Evolutionary conservation across 495 filamentous ascomycete genomes (phyloP), one percentile per base, ranked within the genome.

Genomic region (Aspergillus nidulans): DNA sequence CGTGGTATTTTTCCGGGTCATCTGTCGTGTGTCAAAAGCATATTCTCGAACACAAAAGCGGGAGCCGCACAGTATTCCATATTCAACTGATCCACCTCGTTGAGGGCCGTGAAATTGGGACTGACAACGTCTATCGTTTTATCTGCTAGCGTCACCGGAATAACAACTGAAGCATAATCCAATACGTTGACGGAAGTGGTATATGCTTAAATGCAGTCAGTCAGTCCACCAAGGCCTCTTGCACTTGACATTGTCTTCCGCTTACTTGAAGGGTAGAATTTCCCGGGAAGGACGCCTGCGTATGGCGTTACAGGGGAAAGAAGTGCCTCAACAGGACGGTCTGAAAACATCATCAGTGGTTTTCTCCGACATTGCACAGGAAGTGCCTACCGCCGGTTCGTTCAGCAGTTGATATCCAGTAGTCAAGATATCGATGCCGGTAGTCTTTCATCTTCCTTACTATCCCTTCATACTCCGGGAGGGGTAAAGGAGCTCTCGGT

Each of bases 261-360:
- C 49, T 52, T 42, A 52, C 49, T 52, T 13, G 49, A 52, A 16
- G 21, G 36, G 19, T 40, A 38, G 16, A 40, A 52, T 32, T 52
- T 40, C 3, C 49, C 49, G 1, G 49, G 49, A n/a, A 52, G 38
- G 28, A 52, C 49, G 20, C 49, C 49, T 28, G 49, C 49, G 32
- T 52, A 52, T 13, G 49, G 49, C n/a, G 49, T 52, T 12, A 52
- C 49, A 12, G 49, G 49, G 15, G 49, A 52, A 30, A 52, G 30
- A 30, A 52, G 36, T 28, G 38, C 49, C 49, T 52, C 49, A 6
- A 52, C 49, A 6, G 49, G 36, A 26, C 36, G 49, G 20, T 42
- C 49, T 52, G 32, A 40, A 42, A n/a, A 23, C 18, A 40, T 19
- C 7, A 19, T 52, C 10, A 52, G 49, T 41, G 16, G 13, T 6